Conservation (phyloP, 352 stramenopile species). For the Detonula confervacea region DNA sequence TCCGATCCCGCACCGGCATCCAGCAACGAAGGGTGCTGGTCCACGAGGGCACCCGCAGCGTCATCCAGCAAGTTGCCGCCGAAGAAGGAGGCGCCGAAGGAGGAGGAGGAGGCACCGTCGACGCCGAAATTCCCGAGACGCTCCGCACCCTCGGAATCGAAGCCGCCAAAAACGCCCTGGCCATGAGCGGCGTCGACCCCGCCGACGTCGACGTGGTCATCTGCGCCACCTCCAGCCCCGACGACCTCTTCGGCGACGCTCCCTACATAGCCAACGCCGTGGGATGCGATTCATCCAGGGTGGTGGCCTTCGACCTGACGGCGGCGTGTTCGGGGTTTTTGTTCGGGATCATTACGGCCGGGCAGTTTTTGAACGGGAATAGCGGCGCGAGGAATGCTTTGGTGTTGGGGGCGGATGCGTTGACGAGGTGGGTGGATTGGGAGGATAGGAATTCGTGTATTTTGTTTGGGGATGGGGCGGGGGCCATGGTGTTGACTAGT, state of each 20-base stretch:
- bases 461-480: constrained; percentile 89
- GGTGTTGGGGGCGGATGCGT: constrained; percentile 87
- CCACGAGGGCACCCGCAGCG: constrained; percentile 42
- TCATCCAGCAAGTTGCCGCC: no score
- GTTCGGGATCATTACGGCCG: constrained; percentile 86
- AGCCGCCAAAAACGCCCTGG: constrained; percentile 71
- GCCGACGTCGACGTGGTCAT: constrained; percentile 87
- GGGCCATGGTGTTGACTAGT: constrained; percentile 83
- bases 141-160: constrained; percentile 69
- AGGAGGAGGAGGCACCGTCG: constrained; percentile 2
- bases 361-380: constrained; percentile 78
- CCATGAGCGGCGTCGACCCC: constrained; percentile 61
- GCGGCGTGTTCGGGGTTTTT: constrained; percentile 89
- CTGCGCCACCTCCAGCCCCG: constrained; percentile 85
- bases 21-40: constrained; percentile 75
- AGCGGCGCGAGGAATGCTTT: constrained; percentile 77
- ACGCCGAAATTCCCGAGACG: constrained; percentile 35
- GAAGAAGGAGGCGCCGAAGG: no score
- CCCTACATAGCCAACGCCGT: constrained; percentile 79
- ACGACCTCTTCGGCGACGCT: constrained; percentile 90
- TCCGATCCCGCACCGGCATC: constrained; percentile 87
- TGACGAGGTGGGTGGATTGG: constrained; percentile 89
- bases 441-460: constrained; percentile 89
- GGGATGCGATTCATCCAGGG: constrained; percentile 66
- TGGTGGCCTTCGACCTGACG: constrained; percentile 88